phyloP scores from a whole-genome alignment of 305 asterid species.

The Fraxinus paxiana region DNA sequence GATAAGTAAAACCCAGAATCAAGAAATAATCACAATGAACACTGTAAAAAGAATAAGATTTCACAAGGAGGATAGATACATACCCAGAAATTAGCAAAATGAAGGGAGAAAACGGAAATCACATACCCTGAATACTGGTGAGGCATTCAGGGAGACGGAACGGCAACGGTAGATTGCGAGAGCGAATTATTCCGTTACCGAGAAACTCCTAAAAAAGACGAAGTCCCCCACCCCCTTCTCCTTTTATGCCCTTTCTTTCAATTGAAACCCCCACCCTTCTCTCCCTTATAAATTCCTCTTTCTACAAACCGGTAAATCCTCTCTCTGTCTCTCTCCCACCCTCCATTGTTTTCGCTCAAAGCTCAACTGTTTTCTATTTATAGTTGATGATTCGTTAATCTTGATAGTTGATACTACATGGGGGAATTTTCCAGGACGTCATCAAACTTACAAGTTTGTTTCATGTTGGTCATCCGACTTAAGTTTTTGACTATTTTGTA shows the following conservation, averaged over 20 bases:
- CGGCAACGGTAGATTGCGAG: constrained; percentile 96
- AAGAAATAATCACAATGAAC: background rate
- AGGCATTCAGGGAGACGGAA: constrained; percentile 91
- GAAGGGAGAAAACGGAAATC: background rate
- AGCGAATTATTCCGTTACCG: constrained; percentile 71
- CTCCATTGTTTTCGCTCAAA: background rate
- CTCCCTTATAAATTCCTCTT: constrained; percentile 20
- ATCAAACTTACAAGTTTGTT: background rate
- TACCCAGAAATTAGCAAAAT: background rate
- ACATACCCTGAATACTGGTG: constrained; percentile 92
- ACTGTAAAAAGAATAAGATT: background rate
- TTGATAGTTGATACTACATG: background rate
- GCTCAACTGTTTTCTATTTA: background rate
- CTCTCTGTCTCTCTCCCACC: background rate
- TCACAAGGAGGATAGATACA: background rate
- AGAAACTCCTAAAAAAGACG: constrained; percentile 44
- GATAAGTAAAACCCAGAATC: background rate
- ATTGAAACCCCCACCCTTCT: constrained; percentile 11
- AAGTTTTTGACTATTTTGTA: background rate
- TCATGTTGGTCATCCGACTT: background rate
- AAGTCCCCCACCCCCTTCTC: constrained; percentile 32
- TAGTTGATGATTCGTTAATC: background rate
- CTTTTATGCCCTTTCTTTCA: constrained; percentile 19
- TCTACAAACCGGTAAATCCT: constrained; percentile 5
- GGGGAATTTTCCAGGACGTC: background rate